Evolutionary conservation across 768 basidiomycete species (phyloP).

Genomic region (Gloeophyllum trabeum): DNA sequence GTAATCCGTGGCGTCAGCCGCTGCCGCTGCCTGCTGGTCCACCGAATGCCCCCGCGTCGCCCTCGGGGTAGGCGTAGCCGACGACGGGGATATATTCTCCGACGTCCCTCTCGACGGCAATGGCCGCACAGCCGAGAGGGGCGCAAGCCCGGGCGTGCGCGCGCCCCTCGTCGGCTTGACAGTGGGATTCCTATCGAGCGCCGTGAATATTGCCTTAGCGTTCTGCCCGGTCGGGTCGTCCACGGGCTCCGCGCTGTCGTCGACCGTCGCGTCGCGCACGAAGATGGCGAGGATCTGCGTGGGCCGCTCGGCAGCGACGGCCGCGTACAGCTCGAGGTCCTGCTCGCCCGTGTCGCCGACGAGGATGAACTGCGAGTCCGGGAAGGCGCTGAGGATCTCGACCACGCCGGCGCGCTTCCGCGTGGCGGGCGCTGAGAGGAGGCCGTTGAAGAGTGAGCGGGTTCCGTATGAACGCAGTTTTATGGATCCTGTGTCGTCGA

Average conservation of each 20-base stretch:
- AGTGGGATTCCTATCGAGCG: background rate
- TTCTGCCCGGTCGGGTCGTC: conserved; percentile 52
- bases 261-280: conserved; percentile 55
- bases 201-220: background rate
- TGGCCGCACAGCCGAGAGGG: background rate
- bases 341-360: conserved; percentile 94
- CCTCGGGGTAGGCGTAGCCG: background rate
- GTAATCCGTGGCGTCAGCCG: background rate
- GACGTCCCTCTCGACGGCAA: background rate
- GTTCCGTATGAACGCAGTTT: conserved; percentile 81
- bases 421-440: conserved; percentile 71
- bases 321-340: conserved; percentile 83
- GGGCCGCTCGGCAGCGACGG: conserved; percentile 59
- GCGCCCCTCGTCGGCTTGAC: too few relatives aligned
- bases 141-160: background rate
- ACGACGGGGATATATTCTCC: background rate
- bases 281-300: conserved; percentile 69
- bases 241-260: conserved; percentile 17
- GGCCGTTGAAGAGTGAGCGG: conserved; percentile 70
- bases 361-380: conserved; percentile 65
- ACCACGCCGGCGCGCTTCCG: conserved; percentile 75
- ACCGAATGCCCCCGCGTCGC: background rate
- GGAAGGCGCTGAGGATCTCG: conserved; percentile 70
- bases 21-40: background rate
- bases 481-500: conserved; percentile 43